These are phyloP conservation scores for Guyanaporus albipodus DNA, from an alignment of 768 basidiomycete genomes.

Conservation along the genomic window DNA sequence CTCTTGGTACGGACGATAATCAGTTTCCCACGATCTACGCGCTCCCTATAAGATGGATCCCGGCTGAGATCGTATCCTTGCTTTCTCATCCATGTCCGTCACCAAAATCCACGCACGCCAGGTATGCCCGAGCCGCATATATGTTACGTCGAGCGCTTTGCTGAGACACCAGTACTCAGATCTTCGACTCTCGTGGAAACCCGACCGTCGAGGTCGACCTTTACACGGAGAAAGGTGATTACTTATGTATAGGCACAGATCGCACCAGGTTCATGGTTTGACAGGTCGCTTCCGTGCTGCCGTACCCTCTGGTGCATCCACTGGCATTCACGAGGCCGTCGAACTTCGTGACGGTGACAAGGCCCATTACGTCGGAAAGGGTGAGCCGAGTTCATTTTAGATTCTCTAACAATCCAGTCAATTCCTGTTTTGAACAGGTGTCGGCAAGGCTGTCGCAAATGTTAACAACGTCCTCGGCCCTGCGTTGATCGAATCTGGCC, in stretches of 20 bases:
- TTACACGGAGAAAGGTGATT: conserved; percentile 77
- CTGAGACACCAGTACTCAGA: conserved; percentile 46
- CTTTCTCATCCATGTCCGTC: conserved; percentile 73
- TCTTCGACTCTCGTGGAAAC: conserved; percentile 99
- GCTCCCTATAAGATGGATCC: conserved; percentile 22
- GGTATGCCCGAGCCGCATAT: conserved; percentile 41
- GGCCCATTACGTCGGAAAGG: conserved; percentile 90
- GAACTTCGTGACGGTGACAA: conserved; percentile 98
- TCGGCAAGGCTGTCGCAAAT: conserved; percentile 88
- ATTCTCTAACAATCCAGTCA: neutral
- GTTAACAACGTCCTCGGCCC: conserved; percentile 92
- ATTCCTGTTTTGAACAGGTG: conserved; percentile 51
- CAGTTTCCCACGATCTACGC: conserved; percentile 31
- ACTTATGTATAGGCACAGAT: conserved; percentile 2
- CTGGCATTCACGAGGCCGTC: conserved; percentile 96
- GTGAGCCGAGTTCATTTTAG: conserved; percentile 38
- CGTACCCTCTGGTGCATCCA: conserved; percentile 98
- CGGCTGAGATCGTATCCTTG: conserved; percentile 11
- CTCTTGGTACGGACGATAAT: conserved; percentile 32
- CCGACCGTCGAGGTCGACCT: conserved; percentile 95
- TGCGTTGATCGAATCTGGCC: conserved; percentile 75
- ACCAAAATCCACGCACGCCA: conserved; percentile 90
- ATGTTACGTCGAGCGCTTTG: neutral
- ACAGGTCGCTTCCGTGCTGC: conserved; percentile 89
- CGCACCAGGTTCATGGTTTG: conserved; percentile 12